A percentile compares a stretch with the other conserved stretches of the same genome.
phyloP scores from a whole-genome alignment of 805 yeast genomes.

The Hanseniaspora nectarophila region DNA sequence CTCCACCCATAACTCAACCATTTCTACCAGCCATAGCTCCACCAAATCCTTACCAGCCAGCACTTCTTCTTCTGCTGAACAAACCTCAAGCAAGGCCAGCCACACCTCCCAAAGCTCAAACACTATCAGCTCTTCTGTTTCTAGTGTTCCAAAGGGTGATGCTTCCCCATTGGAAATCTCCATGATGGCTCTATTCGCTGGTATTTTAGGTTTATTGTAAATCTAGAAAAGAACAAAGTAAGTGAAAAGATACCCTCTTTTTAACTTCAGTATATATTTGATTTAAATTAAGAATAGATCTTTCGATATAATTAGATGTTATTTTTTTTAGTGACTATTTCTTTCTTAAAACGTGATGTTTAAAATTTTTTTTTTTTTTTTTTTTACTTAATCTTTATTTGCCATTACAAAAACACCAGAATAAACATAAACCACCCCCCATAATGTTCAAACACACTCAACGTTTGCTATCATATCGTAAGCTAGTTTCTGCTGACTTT shows the following conservation, averaged over 20 bases:
- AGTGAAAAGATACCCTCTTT: too few species aligned
- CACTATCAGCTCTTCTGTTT: slow-evolving; percentile 33
- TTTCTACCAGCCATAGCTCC: slow-evolving; percentile 38
- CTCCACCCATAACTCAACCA: slow-evolving; percentile 35
- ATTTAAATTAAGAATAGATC: background rate
- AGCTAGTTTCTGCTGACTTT: slow-evolving; percentile 5
- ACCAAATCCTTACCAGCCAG: slow-evolving; percentile 40
- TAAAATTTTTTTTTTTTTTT: background rate
- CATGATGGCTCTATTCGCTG: slow-evolving; percentile 21
- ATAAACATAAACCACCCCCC: background rate
- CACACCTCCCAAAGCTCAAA: too few species aligned
- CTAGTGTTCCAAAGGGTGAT: slow-evolving; percentile 28
- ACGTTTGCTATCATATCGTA: background rate
- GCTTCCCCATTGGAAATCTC: slow-evolving; percentile 24
- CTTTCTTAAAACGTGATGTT: background rate
- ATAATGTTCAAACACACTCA: background rate
- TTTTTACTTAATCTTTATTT: background rate
- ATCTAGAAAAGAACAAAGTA: too few species aligned
- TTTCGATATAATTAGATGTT: too few species aligned
- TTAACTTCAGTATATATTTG: background rate
- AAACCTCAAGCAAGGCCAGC: background rate
- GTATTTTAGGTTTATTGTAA: slow-evolving; percentile 23
- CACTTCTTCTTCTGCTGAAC: slow-evolving; percentile 36
- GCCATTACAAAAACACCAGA: background rate
- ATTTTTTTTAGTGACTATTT: background rate